Percentiles rank a stretch among this genome's conserved stretches.
phyloP scores from a whole-genome alignment of 176 grass and related monocot species.

The Microstegium vimineum region DNA sequence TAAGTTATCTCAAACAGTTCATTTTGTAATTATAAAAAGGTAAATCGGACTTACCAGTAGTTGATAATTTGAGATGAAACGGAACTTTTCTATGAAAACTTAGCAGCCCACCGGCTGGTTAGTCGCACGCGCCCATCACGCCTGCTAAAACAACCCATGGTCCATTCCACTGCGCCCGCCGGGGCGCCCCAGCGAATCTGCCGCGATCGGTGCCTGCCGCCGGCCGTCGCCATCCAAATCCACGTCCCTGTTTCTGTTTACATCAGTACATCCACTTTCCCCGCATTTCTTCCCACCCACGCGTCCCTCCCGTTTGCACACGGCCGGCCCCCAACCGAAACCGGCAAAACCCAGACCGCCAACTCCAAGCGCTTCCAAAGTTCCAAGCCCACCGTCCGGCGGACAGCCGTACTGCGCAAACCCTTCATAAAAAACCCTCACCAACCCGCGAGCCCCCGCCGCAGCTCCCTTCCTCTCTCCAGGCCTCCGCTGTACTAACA shows the following conservation, averaged over 20 bases:
- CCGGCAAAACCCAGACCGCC: neutral
- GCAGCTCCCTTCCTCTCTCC: too few relatives aligned
- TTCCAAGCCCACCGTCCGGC: neutral
- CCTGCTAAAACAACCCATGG: neutral
- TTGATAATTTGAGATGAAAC: too few relatives aligned
- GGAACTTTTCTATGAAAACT: neutral
- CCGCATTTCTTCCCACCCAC: neutral
- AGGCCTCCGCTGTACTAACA: neutral
- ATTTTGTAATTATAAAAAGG: too few relatives aligned
- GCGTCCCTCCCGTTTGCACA: neutral
- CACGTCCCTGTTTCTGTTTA: neutral
- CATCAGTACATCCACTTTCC: neutral
- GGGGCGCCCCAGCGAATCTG: neutral
- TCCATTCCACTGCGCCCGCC: neutral
- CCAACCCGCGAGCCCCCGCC: neutral
- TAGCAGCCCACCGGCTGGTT: neutral
- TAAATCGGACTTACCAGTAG: too few relatives aligned
- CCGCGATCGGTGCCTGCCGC: neutral
- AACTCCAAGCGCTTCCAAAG: neutral
- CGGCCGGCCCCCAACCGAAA: neutral
- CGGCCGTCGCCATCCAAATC: neutral
- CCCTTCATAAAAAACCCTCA: neutral
- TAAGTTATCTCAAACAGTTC: too few relatives aligned
- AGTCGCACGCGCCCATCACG: neutral
- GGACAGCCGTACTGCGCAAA: neutral